phyloP scores from a whole-genome alignment of 1,139 yeast genomes.

The Petasospora fabianii region DNA sequence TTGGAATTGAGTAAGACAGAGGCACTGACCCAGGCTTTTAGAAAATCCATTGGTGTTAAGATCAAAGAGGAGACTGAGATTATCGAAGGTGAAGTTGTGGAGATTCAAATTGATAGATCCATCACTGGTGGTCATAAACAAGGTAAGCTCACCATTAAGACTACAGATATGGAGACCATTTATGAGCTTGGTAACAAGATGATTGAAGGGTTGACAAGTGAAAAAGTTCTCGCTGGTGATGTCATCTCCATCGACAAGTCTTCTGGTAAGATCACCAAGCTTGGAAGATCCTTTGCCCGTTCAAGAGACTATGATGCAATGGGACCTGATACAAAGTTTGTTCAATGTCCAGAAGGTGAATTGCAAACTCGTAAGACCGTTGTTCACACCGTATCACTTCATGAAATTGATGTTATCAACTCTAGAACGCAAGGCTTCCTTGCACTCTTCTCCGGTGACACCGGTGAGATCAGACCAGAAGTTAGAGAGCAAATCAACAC shows the following conservation, averaged over 20 bases:
- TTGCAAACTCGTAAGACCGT: constrained; percentile 92
- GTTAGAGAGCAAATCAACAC: constrained; percentile 96
- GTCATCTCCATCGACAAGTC: constrained; percentile 95
- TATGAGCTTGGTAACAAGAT: constrained; percentile 95
- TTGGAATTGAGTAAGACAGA: constrained; percentile 93
- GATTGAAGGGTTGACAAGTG: constrained; percentile 94
- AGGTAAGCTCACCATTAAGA: constrained; percentile 94
- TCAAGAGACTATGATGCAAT: constrained; percentile 98
- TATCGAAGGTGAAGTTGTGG: constrained; percentile 98
- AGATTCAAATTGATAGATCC: constrained; percentile 94
- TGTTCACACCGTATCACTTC: constrained; percentile 93
- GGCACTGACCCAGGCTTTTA: constrained; percentile 90
- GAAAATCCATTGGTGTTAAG: constrained; percentile 91
- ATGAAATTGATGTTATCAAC: constrained; percentile 97
- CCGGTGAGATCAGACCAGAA: constrained; percentile 95
- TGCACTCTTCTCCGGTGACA: constrained; percentile 94
- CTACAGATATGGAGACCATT: constrained; percentile 98
- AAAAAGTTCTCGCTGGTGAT: constrained; percentile 96
- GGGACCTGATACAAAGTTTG: constrained; percentile 98
- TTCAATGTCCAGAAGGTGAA: constrained; percentile 98
- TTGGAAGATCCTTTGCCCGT: constrained; percentile 93
- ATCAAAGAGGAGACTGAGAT: constrained; percentile 96
- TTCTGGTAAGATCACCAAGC: constrained; percentile 86
- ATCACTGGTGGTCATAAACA: constrained; percentile 97
- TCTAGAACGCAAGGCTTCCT: constrained; percentile 97